Percentiles rank a stretch among this genome's conserved stretches.
Conservation (phyloP, 768 basidiomycete species). For the Pulveroboletus sp. region DNA sequence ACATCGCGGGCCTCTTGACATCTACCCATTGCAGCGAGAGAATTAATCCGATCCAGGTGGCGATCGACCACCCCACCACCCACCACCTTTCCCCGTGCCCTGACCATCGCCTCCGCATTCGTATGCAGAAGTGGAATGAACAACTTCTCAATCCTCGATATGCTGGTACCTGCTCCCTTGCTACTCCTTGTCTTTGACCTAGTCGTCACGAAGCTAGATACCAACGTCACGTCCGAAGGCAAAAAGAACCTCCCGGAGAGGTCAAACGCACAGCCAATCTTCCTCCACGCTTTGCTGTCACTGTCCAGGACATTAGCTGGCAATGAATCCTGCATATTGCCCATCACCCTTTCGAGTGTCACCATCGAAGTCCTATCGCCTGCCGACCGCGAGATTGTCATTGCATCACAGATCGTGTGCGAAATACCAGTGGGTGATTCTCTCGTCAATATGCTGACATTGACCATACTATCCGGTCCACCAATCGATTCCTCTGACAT, state of each 20-base stretch:
- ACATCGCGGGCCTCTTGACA: neutral
- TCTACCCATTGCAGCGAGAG: neutral
- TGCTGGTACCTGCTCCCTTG: neutral
- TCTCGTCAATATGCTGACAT: too few relatives aligned
- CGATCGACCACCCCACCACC: neutral
- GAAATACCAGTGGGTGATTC: neutral
- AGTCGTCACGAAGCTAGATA: neutral
- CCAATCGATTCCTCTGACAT: neutral
- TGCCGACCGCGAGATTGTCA: neutral
- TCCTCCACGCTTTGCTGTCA: neutral
- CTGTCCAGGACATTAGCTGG: neutral
- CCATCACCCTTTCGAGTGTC: neutral
- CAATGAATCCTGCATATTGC: neutral
- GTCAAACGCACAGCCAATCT: neutral
- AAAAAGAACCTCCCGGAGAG: neutral
- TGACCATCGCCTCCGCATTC: neutral
- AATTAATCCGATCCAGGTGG: neutral
- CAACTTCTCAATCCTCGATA: neutral
- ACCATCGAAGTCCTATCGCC: neutral
- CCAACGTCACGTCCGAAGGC: neutral
- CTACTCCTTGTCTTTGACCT: neutral
- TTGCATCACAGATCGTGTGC: neutral
- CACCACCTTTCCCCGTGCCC: conserved; percentile 1
- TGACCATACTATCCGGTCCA: neutral
- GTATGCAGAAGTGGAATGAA: conserved; percentile 5